Evolutionary conservation across 225 moss, liverwort and hornwort species (phyloP).

Genomic region (Bryoerythrophyllum caledonicum): DNA sequence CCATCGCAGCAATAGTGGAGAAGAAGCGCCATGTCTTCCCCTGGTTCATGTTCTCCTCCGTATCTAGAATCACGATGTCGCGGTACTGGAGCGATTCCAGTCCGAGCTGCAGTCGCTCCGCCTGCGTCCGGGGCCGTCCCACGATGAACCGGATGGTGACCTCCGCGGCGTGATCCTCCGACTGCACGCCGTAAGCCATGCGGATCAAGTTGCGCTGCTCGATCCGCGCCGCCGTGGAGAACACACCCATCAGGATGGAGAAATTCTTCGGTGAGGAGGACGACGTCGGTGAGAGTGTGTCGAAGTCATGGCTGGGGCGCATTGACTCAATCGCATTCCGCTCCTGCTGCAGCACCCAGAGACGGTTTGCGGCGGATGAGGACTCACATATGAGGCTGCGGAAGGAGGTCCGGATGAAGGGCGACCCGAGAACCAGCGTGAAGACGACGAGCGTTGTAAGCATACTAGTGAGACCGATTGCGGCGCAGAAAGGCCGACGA

Average conservation of each 20-base stretch:
- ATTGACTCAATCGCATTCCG: not conserved
- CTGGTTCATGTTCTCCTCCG: slow-evolving; percentile 71
- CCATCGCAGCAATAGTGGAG: slow-evolving; percentile 49
- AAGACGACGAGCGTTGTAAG: slow-evolving; percentile 10
- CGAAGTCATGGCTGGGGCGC: not conserved
- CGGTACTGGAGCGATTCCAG: slow-evolving; percentile 55
- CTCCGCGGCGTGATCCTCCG: slow-evolving; percentile 26
- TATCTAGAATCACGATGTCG: slow-evolving; percentile 63
- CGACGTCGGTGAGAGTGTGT: not conserved
- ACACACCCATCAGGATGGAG: slow-evolving; percentile 64
- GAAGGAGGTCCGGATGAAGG: not conserved
- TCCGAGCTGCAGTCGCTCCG: slow-evolving; percentile 44
- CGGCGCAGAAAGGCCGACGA: slow-evolving; percentile 20
- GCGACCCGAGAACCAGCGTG: slow-evolving; percentile 14
- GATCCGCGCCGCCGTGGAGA: slow-evolving; percentile 49
- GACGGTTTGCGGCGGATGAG: not conserved
- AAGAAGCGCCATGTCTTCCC: slow-evolving; percentile 72
- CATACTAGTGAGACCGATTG: not conserved
- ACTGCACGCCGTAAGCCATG: slow-evolving; percentile 64
- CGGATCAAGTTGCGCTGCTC: slow-evolving; percentile 73
- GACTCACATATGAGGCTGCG: slow-evolving; percentile 22
- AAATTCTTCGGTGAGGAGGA: slow-evolving; percentile 15
- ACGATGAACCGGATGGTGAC: slow-evolving; percentile 57
- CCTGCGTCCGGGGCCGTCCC: slow-evolving; percentile 31
- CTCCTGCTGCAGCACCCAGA: slow-evolving; percentile 13